phyloP scores from a whole-genome alignment of 176 grass and related monocot genomes.

The Typha latifolia region DNA sequence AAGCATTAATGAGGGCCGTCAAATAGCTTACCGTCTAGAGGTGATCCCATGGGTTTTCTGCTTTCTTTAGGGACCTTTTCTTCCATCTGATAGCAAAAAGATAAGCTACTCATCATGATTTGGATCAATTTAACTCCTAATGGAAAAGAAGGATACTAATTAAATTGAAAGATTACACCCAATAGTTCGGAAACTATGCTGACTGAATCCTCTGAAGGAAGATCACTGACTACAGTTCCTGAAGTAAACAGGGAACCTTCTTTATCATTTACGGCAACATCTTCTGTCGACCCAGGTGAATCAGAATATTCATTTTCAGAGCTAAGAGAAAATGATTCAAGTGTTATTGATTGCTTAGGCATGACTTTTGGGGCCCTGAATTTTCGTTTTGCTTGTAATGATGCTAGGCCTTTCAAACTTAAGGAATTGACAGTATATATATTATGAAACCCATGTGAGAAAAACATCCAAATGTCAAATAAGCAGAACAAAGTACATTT shows the following conservation, averaged over 20 bases:
- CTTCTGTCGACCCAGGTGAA: slow-evolving; percentile 51
- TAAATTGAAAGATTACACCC: background rate
- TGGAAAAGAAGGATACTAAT: too few relatives aligned
- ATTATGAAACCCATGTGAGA: background rate
- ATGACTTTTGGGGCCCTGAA: slow-evolving; percentile 78
- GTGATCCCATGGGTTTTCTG: slow-evolving; percentile 16
- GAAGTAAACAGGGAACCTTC: slow-evolving; percentile 31
- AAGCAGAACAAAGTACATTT: background rate
- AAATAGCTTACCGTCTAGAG: slow-evolving; percentile 39
- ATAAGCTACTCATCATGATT: slow-evolving; percentile 22
- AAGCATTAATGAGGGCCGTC: slow-evolving; percentile 3
- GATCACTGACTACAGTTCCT: slow-evolving; percentile 24
- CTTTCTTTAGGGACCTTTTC: slow-evolving; percentile 25
- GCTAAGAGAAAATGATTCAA: slow-evolving; percentile 27
- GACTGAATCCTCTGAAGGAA: slow-evolving; percentile 27
- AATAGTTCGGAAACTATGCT: slow-evolving; percentile 11
- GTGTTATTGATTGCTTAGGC: slow-evolving; percentile 34
- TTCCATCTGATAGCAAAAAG: slow-evolving; percentile 48
- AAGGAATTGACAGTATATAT: slow-evolving; percentile 32
- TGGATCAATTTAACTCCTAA: background rate
- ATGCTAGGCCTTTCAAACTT: slow-evolving; percentile 70
- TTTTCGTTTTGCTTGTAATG: slow-evolving; percentile 81
- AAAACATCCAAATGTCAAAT: background rate
- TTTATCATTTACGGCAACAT: slow-evolving; percentile 3
- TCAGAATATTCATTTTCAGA: slow-evolving; percentile 35